Evolutionary conservation across 2,329 filamentous ascomycete genomes (phyloP).

Genomic region (Colletotrichum magnum): DNA sequence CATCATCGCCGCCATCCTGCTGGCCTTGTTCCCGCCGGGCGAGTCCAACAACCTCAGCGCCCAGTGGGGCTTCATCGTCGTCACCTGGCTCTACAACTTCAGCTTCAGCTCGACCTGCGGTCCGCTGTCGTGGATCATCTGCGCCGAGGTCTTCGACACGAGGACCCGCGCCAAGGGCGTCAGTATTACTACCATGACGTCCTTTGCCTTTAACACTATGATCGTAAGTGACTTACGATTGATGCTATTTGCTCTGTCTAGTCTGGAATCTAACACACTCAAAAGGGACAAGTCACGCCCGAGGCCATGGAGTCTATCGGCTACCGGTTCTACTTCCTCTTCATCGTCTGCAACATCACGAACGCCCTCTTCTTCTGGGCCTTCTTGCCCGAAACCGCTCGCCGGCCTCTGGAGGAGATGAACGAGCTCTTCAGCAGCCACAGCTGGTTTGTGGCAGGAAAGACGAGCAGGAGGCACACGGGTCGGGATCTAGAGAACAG

Average conservation of each 20-base stretch:
- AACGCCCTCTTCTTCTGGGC: constrained; percentile 69
- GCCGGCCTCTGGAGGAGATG: constrained; percentile 77
- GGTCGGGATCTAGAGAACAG: constrained; percentile 9
- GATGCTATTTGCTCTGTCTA: constrained; percentile 59
- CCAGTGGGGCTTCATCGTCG: constrained; percentile 78
- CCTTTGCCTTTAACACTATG: constrained; percentile 83
- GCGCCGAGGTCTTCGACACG: constrained; percentile 83
- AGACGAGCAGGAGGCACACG: constrained; percentile 1
- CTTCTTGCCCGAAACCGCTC: constrained; percentile 75
- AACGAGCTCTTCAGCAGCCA: constrained; percentile 75
- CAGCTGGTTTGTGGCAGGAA: constrained; percentile 69
- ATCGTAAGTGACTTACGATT: constrained; percentile 63
- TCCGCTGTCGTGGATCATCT: constrained; percentile 74
- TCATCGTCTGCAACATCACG: constrained; percentile 70
- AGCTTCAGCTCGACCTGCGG: constrained; percentile 76
- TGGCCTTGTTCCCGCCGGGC: constrained; percentile 71
- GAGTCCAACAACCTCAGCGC: constrained; percentile 51
- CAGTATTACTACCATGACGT: constrained; percentile 79
- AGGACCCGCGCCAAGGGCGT: constrained; percentile 81
- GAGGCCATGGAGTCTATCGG: constrained; percentile 20
- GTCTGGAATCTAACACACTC: neutral
- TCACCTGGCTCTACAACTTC: constrained; percentile 86
- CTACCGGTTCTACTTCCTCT: constrained; percentile 29
- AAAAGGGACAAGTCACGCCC: constrained; percentile 22
- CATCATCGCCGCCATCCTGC: constrained; percentile 72